phyloP scores from a whole-genome alignment of 2,329 filamentous ascomycete genomes.

The Tolypocladium capitatum region DNA sequence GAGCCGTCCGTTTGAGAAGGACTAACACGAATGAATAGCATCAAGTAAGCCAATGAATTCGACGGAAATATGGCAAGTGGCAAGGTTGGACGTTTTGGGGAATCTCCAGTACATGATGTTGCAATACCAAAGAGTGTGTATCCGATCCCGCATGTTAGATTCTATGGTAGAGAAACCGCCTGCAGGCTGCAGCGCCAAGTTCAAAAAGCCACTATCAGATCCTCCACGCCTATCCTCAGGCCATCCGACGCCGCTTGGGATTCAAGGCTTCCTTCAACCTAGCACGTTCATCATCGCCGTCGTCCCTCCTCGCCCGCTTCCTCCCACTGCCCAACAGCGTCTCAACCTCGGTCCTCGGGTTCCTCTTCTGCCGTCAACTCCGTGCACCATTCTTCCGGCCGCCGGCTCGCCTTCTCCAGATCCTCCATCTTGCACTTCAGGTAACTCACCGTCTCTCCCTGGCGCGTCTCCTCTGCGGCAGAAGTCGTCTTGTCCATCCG shows the following conservation, averaged over 20 bases:
- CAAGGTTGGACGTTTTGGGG: neutral
- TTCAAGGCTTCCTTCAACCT: neutral
- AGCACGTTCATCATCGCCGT: neutral
- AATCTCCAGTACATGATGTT: too few relatives aligned
- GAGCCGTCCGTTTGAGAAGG: neutral
- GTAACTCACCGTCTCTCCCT: neutral
- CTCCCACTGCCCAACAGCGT: neutral
- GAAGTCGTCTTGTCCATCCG: neutral
- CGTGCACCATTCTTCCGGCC: neutral
- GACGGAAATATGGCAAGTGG: too few relatives aligned
- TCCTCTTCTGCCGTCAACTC: neutral
- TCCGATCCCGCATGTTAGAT: neutral
- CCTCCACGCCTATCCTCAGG: neutral
- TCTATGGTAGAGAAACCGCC: neutral
- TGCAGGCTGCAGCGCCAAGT: too few relatives aligned
- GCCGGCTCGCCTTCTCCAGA: neutral
- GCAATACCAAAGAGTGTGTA: neutral
- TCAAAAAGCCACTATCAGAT: too few relatives aligned
- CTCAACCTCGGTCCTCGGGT: neutral
- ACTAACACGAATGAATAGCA: neutral
- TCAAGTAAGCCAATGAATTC: neutral
- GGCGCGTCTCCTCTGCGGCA: neutral
- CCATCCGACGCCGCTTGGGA: neutral
- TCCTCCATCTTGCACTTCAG: neutral
- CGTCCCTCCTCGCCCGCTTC: neutral